A percentile compares a stretch with the other conserved stretches of the same genome.
Evolutionary conservation across 805 yeast genomes (phyloP).

Genomic region (Candida saitoana): DNA sequence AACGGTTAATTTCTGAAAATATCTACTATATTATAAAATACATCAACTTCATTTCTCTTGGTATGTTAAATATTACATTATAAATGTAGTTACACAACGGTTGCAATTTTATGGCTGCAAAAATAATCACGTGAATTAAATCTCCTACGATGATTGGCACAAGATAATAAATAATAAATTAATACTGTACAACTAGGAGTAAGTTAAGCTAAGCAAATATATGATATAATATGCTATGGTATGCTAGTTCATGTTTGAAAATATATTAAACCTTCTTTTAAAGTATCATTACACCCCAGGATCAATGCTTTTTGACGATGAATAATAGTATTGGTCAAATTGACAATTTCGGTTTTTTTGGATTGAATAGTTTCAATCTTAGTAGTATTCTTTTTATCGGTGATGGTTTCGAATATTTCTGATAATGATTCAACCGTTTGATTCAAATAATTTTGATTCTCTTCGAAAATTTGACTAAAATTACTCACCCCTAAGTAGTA

Average conservation of each 20-base stretch:
- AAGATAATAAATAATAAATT: not conserved
- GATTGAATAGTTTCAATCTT: slow-evolving; percentile 30
- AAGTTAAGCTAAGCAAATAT: too few species aligned
- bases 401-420: slow-evolving; percentile 48
- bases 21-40: too few species aligned
- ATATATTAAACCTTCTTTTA: slow-evolving; percentile 29
- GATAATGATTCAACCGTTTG: slow-evolving; percentile 68
- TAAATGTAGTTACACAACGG: too few species aligned
- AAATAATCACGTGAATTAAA: not conserved
- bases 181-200: too few species aligned
- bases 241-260: slow-evolving; percentile 11
- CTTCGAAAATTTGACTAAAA: slow-evolving; percentile 62
- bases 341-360: slow-evolving; percentile 36
- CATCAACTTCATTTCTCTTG: too few species aligned
- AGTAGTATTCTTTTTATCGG: slow-evolving; percentile 21
- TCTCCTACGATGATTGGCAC: not conserved
- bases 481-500: slow-evolving; percentile 57
- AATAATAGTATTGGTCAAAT: slow-evolving; percentile 39
- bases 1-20: too few species aligned
- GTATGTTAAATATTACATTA: too few species aligned
- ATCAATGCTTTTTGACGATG: slow-evolving; percentile 39
- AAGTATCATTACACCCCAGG: slow-evolving; percentile 41
- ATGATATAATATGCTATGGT: too few species aligned
- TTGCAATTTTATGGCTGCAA: not conserved
- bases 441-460: slow-evolving; percentile 61